A percentile compares a stretch with the other conserved stretches of the same genome.
Conservation (phyloP, 768 basidiomycete species). For the Russula dissimulans region DNA sequence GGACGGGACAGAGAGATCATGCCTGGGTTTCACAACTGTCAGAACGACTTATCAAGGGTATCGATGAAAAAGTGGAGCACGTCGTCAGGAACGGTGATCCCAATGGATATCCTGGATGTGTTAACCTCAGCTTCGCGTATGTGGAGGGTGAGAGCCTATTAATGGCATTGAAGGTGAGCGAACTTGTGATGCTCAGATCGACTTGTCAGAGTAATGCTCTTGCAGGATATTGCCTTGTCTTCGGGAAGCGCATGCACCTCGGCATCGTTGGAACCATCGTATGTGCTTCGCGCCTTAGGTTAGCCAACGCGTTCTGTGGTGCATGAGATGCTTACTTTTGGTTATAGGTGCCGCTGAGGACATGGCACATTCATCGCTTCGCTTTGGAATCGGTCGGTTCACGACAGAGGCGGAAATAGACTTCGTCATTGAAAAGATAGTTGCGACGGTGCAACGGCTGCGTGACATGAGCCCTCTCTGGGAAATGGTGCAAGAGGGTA, state of each 20-base stretch:
- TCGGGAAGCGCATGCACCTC: conserved; percentile 99
- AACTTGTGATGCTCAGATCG: neutral
- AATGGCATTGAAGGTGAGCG: conserved; percentile 88
- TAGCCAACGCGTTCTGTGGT: conserved; percentile 16
- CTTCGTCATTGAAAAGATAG: conserved; percentile 82
- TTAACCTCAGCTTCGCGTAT: conserved; percentile 92
- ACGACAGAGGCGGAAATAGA: conserved; percentile 97
- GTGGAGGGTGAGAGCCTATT: conserved; percentile 95
- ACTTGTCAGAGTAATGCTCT: neutral
- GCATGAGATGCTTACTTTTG: conserved; percentile 4
- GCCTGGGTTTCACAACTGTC: conserved; percentile 63
- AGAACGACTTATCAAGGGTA: conserved; percentile 68
- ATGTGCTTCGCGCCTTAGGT: conserved; percentile 94
- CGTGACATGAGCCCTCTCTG: conserved; percentile 97
- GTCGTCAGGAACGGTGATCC: conserved; percentile 92
- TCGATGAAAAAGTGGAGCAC: conserved; percentile 77
- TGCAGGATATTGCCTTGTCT: conserved; percentile 88
- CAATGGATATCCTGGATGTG: conserved; percentile 89
- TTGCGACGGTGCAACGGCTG: conserved; percentile 75
- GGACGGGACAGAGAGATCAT: conserved; percentile 60
- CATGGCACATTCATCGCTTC: conserved; percentile 96
- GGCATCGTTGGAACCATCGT: conserved; percentile 95
- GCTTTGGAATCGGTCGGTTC: conserved; percentile 96
- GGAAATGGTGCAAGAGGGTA: conserved; percentile 99
- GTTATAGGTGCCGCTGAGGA: conserved; percentile 83